A percentile compares a stretch with the other conserved stretches of the same genome.
Evolutionary conservation across 192 early-diverging fungal genomes (phyloP).

Genomic region (Coemansia umbellata): DNA sequence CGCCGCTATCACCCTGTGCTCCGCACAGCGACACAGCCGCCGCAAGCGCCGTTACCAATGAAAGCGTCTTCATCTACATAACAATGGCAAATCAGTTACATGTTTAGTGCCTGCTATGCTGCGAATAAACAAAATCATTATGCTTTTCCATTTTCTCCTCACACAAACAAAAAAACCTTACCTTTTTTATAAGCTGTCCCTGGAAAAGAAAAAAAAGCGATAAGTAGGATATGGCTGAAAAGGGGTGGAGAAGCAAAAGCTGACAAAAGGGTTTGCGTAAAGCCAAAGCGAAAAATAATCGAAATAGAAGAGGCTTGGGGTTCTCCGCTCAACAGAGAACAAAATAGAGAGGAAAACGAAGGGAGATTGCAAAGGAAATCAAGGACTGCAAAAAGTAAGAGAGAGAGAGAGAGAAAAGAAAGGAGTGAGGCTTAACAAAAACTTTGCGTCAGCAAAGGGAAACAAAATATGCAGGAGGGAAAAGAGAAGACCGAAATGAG

Average conservation of each 20-base stretch:
- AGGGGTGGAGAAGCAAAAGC: neutral
- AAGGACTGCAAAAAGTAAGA: neutral
- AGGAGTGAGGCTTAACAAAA: neutral
- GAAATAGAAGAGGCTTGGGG: neutral
- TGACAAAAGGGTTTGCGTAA: neutral
- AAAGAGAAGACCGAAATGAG: neutral
- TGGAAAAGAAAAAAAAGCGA: slow-evolving; percentile 3
- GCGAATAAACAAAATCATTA: no score
- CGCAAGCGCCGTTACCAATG: neutral
- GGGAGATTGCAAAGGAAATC: neutral
- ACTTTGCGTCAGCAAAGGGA: neutral
- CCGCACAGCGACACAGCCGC: neutral
- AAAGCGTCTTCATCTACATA: slow-evolving; percentile 6
- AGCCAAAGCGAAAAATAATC: neutral
- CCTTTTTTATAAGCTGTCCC: neutral
- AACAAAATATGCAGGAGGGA: neutral
- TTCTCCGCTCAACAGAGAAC: neutral
- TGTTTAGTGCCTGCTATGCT: neutral
- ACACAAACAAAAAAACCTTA: neutral
- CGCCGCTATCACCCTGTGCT: neutral
- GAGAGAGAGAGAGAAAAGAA: neutral
- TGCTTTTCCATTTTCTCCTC: no score
- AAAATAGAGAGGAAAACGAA: slow-evolving; percentile 3
- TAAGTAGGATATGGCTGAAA: neutral
- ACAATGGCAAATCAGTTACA: neutral